Percentiles rank a stretch among this genome's conserved stretches.
These are phyloP conservation scores for Avena atlantica DNA, from an alignment of 176 grass and related monocot genomes.

Conservation along the genomic window DNA sequence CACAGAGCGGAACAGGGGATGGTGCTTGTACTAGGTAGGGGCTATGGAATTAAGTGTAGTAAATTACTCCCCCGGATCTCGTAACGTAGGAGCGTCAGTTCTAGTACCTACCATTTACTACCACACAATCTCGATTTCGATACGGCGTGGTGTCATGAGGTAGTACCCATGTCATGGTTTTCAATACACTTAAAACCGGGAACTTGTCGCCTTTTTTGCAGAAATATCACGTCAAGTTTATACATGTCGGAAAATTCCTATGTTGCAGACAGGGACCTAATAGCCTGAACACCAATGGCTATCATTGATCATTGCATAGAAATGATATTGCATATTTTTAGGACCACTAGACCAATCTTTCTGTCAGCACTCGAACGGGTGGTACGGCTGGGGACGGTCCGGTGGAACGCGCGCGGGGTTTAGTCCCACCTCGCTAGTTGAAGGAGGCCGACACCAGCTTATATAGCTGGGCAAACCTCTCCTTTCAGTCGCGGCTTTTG, in stretches of 20 bases:
- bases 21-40: neutral
- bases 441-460: no score
- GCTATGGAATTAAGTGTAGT: neutral
- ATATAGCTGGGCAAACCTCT: no score
- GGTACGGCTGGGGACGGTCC: no score
- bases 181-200: neutral
- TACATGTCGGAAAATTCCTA: neutral
- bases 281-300: neutral
- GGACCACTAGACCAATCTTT: constrained; percentile 5
- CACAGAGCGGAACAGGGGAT: neutral
- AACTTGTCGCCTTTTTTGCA: neutral
- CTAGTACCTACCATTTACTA: neutral
- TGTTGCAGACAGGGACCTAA: neutral
- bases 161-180: neutral
- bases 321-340: neutral
- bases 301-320: neutral
- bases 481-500: no score
- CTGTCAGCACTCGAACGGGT: no score
- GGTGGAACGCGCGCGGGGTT: no score
- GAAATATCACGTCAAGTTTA: neutral
- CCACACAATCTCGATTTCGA: neutral
- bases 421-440: no score
- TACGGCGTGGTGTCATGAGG: neutral
- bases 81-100: neutral
- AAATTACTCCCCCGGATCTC: neutral